A percentile compares a stretch with the other conserved stretches of the same genome.
Evolutionary conservation across 2,329 filamentous ascomycete genomes (phyloP).

Genomic region (Pezicula radicicola): DNA sequence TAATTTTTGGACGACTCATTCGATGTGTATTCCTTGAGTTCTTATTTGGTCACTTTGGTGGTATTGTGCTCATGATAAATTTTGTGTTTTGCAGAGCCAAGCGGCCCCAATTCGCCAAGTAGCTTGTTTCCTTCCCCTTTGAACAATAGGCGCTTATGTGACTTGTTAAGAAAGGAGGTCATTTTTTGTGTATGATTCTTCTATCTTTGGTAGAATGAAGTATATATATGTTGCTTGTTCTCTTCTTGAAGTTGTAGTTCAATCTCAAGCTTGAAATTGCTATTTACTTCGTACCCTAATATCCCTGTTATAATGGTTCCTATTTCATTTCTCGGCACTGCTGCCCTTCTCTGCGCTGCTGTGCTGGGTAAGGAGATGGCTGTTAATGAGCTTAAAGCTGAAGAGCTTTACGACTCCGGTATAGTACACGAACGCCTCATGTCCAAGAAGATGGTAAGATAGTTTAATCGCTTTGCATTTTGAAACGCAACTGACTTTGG

Average conservation of each 20-base stretch:
- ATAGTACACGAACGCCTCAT: constrained; percentile 3
- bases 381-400: constrained; percentile 3
- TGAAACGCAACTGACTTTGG: constrained; percentile 14
- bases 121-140: neutral
- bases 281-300: neutral
- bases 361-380: constrained; percentile 2
- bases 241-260: neutral
- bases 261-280: neutral
- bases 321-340: neutral
- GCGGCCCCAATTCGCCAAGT: neutral
- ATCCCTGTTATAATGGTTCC: constrained; percentile 3
- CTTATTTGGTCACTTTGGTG: too few species aligned
- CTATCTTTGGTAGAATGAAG: too few species aligned
- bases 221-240: too few species aligned
- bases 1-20: too few species aligned
- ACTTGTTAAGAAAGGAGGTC: neutral
- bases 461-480: neutral
- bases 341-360: neutral
- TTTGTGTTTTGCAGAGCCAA: too few species aligned
- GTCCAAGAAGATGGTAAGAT: constrained; percentile 1
- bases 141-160: neutral
- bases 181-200: too few species aligned
- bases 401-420: constrained; percentile 4
- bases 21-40: too few species aligned
- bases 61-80: too few species aligned